Base-by-base conservation (phyloP, 306 rosid genomes). In the Mimosa pudica region DNA sequence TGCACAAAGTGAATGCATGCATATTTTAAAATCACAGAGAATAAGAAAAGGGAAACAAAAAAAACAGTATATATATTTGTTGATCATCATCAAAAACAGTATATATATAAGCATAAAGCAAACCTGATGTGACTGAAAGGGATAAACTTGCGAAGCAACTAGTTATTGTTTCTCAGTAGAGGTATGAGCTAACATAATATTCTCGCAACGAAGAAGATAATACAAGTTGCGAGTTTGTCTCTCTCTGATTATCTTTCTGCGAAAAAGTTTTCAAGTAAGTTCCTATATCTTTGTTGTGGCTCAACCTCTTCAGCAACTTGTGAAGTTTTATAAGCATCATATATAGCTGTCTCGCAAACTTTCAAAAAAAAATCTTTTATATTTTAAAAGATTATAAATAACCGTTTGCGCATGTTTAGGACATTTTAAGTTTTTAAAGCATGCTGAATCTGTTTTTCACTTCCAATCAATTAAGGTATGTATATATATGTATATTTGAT, bases 191-290 rank as follows among this genome's bases (percentile, higher is more conserved):
- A 18, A 58, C 33, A 58, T 58, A 20, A 10, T 61, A 61, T 32
- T 30, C 67, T 11, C 41, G 5, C 30, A 18, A 57, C 10, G 10
- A 67, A 67, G 49, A 67, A 55, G 24, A 38, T 1, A 35, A 38
- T 38, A 44, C 81, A 77, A 82, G 36, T 82, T 76, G 81, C 20
- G 64, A 76, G 48, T 17, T 16, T 57, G 18, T 77, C 74, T 71
- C 74, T 71, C 46, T 77, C 54, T 17, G 13, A 69, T 42, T 33
- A 69, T 32, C 33, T 55, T 71, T 63, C 35, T 48, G 10, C 11
- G n/a, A 35, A 63, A 44, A 6, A 12, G 30, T 17, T 55, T 33
- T 10, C 18, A 7, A 18, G 64, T 30, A 45, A 5, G n/a, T 68
- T 67, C 18, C 30, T 12, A 36, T 51, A 33, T 48, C 38, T 6